Percentiles rank a stretch among this genome's conserved stretches.
Conservation (phyloP, 805 yeast genomes). For the Priceomyces melissophilus region DNA sequence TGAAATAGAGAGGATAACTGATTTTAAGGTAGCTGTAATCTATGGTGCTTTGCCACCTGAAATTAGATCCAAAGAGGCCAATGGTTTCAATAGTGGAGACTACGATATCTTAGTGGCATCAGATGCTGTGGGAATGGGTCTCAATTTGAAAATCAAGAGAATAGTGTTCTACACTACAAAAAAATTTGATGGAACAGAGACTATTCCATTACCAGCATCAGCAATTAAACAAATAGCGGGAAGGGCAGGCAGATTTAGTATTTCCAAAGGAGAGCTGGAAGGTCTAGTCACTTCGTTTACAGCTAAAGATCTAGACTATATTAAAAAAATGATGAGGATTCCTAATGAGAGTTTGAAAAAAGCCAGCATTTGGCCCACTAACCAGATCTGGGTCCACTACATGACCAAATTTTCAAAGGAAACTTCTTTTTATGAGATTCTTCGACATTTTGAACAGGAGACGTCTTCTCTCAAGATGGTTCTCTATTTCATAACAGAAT, state of each 20-base stretch:
- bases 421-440: constrained; percentile 43
- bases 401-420: constrained; percentile 57
- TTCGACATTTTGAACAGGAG: constrained; percentile 46
- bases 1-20: constrained; percentile 60
- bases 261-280: constrained; percentile 32
- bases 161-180: constrained; percentile 65
- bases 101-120: constrained; percentile 88
- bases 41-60: constrained; percentile 97
- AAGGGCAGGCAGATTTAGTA: constrained; percentile 80
- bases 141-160: constrained; percentile 79
- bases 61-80: constrained; percentile 81
- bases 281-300: constrained; percentile 55
- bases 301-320: constrained; percentile 38
- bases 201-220: constrained; percentile 52
- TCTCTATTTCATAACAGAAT: constrained; percentile 35
- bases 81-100: constrained; percentile 70
- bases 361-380: constrained; percentile 83
- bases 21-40: constrained; percentile 75
- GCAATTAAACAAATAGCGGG: constrained; percentile 92
- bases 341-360: constrained; percentile 50
- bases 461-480: constrained; percentile 17
- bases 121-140: constrained; percentile 98
- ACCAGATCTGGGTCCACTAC: constrained; percentile 61
- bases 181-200: constrained; percentile 67
- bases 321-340: constrained; percentile 46